Conservation (phyloP, 257 asterid genomes). For the Parsonsia alboflavescens region DNA sequence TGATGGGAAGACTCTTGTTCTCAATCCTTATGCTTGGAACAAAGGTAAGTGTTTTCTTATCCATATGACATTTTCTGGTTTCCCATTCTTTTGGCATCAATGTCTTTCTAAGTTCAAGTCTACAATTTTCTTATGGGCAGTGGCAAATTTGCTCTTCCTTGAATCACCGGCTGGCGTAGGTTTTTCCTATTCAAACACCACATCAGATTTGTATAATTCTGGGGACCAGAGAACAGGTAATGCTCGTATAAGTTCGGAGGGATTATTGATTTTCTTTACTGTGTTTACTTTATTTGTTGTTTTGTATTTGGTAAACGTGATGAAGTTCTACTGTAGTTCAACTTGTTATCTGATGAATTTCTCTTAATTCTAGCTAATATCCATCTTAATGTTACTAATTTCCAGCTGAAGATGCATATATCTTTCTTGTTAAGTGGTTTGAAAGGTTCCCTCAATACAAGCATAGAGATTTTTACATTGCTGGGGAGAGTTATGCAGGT, state of each 20-base stretch:
- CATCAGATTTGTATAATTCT: constrained; percentile 70
- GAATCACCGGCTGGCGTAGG: constrained; percentile 99
- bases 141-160: constrained; percentile 89
- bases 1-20: constrained; percentile 75
- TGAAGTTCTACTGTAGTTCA: background rate
- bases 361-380: constrained; percentile 13
- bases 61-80: constrained; percentile 4
- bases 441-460: constrained; percentile 98
- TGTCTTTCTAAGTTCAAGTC: constrained; percentile 12
- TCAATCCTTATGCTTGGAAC: constrained; percentile 87
- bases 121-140: constrained; percentile 40
- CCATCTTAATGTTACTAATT: constrained; percentile 24
- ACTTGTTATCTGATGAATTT: constrained; percentile 8
- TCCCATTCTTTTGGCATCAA: background rate
- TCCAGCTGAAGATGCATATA: constrained; percentile 84
- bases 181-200: constrained; percentile 80
- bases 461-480: constrained; percentile 77
- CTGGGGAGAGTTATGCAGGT: constrained; percentile 99
- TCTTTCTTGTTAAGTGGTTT: constrained; percentile 76
- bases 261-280: background rate
- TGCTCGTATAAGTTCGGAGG: constrained; percentile 9
- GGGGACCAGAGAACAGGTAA: constrained; percentile 93
- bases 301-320: constrained; percentile 3
- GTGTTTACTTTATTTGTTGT: background rate
- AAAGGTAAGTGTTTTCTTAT: constrained; percentile 48